Percentiles rank a stretch among this genome's conserved stretches.
Conservation (phyloP, 768 basidiomycete species). For the Exidia glandulosa region DNA sequence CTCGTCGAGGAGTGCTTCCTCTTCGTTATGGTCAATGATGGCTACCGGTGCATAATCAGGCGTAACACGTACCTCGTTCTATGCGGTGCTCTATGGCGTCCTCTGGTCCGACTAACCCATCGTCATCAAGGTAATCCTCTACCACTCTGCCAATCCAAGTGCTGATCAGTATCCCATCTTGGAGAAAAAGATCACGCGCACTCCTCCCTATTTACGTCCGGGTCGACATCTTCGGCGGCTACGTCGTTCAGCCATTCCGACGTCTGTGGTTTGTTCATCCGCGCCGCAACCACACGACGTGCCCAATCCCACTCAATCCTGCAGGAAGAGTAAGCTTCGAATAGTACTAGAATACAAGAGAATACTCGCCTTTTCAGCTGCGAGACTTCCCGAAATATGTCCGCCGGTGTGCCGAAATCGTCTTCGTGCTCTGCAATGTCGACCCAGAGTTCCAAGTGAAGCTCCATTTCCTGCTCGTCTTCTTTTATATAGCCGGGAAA, state of each 20-base stretch:
- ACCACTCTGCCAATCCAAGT: background rate
- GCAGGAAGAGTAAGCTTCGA: background rate
- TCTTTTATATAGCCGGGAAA: background rate
- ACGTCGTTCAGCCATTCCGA: background rate
- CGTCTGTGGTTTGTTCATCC: background rate
- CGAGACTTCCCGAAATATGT: background rate
- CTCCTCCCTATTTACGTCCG: too few species aligned
- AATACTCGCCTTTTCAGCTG: background rate
- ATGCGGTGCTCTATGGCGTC: background rate
- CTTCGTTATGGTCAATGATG: too few species aligned
- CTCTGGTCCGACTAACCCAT: background rate
- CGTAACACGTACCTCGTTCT: background rate
- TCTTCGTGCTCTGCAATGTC: background rate
- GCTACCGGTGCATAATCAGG: too few species aligned
- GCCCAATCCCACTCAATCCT: background rate
- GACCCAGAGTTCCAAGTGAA: background rate
- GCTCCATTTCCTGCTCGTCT: background rate
- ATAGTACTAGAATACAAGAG: background rate
- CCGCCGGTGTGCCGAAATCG: background rate
- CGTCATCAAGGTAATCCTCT: background rate
- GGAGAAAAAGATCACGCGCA: too few species aligned
- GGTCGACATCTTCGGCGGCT: background rate
- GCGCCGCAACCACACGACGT: background rate
- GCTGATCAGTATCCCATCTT: background rate
- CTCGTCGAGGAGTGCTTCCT: too few species aligned